These are phyloP conservation scores for Nadsonia commutata DNA, from an alignment of 1,139 yeast species.

Conservation along the genomic window DNA sequence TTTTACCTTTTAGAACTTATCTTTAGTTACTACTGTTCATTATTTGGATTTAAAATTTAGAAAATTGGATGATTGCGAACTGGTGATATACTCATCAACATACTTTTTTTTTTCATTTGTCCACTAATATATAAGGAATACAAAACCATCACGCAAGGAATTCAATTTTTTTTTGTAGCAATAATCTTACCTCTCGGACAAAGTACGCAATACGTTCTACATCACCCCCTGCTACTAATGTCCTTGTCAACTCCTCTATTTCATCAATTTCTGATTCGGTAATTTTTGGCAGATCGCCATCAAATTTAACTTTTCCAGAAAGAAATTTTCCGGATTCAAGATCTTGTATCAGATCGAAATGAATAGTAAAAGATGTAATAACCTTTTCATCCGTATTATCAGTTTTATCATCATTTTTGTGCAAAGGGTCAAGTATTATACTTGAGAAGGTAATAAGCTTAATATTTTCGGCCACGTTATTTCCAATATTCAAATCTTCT, in stretches of 20 bases:
- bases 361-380: too few relatives aligned
- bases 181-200: background rate
- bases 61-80: too few relatives aligned
- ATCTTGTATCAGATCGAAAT: background rate
- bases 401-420: background rate
- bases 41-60: too few relatives aligned
- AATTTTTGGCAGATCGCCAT: background rate
- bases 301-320: background rate
- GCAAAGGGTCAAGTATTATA: background rate
- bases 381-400: too few relatives aligned
- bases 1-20: background rate
- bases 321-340: too few relatives aligned
- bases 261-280: background rate
- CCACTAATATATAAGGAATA: too few relatives aligned
- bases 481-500: constrained; percentile 5
- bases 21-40: too few relatives aligned
- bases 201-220: background rate
- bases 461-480: background rate
- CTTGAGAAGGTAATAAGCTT: background rate
- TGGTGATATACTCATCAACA: too few relatives aligned
- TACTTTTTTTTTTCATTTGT: too few relatives aligned
- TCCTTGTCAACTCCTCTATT: background rate
- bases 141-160: too few relatives aligned
- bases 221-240: background rate
- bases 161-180: background rate